Percentiles rank a stretch among this genome's conserved stretches.
These are phyloP conservation scores for Lipomyces yamadae DNA, from an alignment of 805 yeast genomes.

Conservation along the genomic window DNA sequence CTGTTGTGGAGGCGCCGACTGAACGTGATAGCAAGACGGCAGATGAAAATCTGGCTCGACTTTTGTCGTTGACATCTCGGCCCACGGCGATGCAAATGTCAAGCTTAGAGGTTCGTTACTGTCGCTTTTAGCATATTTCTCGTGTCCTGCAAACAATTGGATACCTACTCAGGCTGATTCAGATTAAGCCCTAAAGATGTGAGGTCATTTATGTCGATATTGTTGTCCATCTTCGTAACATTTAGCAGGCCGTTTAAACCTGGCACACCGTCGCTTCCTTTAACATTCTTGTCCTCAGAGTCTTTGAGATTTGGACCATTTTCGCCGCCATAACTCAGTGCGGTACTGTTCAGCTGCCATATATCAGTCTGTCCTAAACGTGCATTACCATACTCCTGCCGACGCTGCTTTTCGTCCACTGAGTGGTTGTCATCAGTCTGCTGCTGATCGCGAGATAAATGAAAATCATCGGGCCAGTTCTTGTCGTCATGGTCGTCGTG, in stretches of 20 bases:
- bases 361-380: slow-evolving; percentile 17
- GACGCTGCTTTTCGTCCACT: slow-evolving; percentile 19
- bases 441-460: not conserved
- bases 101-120: slow-evolving; percentile 54
- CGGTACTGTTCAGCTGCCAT: slow-evolving; percentile 10
- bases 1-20: slow-evolving; percentile 52
- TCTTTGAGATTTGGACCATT: not conserved
- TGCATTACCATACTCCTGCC: slow-evolving; percentile 19
- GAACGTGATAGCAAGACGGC: slow-evolving; percentile 61
- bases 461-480: slow-evolving; percentile 18
- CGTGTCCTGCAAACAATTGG: not conserved
- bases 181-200: slow-evolving; percentile 69
- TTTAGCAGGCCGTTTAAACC: slow-evolving; percentile 70
- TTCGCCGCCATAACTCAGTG: not conserved
- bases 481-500: slow-evolving; percentile 18
- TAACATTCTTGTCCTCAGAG: slow-evolving; percentile 2
- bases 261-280: slow-evolving; percentile 56
- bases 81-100: slow-evolving; percentile 91
- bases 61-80: slow-evolving; percentile 85
- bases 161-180: slow-evolving; percentile 47
- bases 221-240: slow-evolving; percentile 64
- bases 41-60: slow-evolving; percentile 81
- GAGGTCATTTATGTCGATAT: slow-evolving; percentile 66
- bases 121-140: not conserved
- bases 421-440: slow-evolving; percentile 3